Base-by-base conservation (phyloP, 108 stramenopile genomes). In the Skeletonema marinoi region DNA sequence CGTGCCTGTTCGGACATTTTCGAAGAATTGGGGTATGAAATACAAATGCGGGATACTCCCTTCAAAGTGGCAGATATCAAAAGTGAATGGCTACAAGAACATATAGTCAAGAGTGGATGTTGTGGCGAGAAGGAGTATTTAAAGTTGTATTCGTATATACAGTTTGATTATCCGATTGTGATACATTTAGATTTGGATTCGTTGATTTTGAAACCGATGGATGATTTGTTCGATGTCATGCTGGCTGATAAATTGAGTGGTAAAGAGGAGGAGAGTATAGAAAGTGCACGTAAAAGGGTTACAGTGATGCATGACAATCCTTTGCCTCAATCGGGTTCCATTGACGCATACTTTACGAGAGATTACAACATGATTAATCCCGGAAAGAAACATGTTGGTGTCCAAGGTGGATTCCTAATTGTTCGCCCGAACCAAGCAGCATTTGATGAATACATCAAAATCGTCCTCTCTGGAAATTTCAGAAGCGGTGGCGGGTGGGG, bases 91-190 rank as follows among this genome's bases (percentile, higher is more conserved):
- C 59, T 97, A 59, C 72, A 90, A 59, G 66, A 73, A 17, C 84
- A 91, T 64, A 88, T 97, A 64, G 70, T 75, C 35, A 85, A 86
- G 29, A 94, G 89, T 63, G 98, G 98, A 30, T 98, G 98, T 75
- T 98, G 98, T 86, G 98, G 98, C 1, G 93, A 95, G 71, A 89
- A 88, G 66, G 97, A 98, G 71, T 94, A 92, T 58, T 72, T 98
- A 32, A 98, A 98, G 72, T 73, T 98, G 25, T 96, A 96, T 74
- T 70, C 95, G 2, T 98, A 90, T 32, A 81, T 92, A 16, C 71
- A 95, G 60, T 61, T 73, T 32, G 78, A 90, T 10, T 87, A 89
- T 86, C 90, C 92, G 16, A 79, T 93, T 32, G 92, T 86, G 10
- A 87, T 93, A 2, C 90, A 93, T 78, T 68, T 91, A 38, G 92